Base-by-base conservation (phyloP, 2,329 filamentous ascomycete genomes). In the Hymenoscyphus infarciens region DNA sequence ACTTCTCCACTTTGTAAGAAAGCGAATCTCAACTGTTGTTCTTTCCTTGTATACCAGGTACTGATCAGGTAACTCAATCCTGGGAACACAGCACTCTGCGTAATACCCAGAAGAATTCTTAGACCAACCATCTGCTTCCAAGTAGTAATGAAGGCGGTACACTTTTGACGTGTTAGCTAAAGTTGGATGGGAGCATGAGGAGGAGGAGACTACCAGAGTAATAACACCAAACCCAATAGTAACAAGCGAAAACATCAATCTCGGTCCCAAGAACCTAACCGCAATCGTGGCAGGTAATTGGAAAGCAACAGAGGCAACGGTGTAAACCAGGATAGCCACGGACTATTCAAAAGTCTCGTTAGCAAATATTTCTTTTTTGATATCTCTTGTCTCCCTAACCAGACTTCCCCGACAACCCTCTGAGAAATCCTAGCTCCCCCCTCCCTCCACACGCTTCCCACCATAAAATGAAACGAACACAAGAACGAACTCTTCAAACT, bases 311-410 rank as follows among this genome's bases (percentile, higher is more conserved):
- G 82, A 86, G 5, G 87, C 80, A 61, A 90, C 81, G 10, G 87
- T 90, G 74, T 90, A 90, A 72, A 90, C 88, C 76, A 90, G 88
- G 62, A 91, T 90, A 25, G 86, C 82, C 4, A 90, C 82, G 1
- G 85, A 88, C 70, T 73, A 56, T 56, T 10, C 29, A 39, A 4
- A 25, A n/a, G 56, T n/a, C 7, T 16, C 45, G 19, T 60, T 22
- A 56, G 35, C 35, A 39, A 16, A 16, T 29, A 29, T 3, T 29
- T 6, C 27, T 29, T 6, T 29, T 6, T 29, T 29, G 27, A 29
- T 29, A 6, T 5, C 55, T 57, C 55, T 3, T 11, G 33, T 31
- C 55, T 38, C 55, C 10, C 31, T n/a, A 45, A 8, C 25, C 27
- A n/a, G n/a, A n/a, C n/a, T n/a, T n/a, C n/a, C n/a, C 22, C 19